Evolutionary conservation across 2,329 filamentous ascomycete species (phyloP).

Genomic region (Pseudonectria foliicola): DNA sequence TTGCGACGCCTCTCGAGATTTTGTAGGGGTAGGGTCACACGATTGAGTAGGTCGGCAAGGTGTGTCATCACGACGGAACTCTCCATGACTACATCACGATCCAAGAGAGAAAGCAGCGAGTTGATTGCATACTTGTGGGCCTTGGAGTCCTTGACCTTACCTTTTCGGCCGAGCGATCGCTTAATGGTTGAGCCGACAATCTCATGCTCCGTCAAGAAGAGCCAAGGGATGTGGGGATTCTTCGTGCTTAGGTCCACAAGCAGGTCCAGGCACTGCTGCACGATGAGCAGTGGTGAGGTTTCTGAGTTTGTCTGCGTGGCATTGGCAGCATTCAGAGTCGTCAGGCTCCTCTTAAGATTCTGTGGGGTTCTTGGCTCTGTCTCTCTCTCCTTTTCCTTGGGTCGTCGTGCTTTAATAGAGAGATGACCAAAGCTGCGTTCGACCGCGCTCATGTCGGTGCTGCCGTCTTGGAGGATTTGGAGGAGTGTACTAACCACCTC

Average conservation of each 20-base stretch:
- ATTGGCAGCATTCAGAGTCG: constrained; percentile 43
- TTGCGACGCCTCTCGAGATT: constrained; percentile 77
- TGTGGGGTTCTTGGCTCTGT: constrained; percentile 68
- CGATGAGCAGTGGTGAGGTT: constrained; percentile 87
- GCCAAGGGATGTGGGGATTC: constrained; percentile 79
- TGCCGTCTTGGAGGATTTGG: constrained; percentile 92
- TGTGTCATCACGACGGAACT: constrained; percentile 96
- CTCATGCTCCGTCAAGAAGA: constrained; percentile 95
- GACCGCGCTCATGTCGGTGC: constrained; percentile 83
- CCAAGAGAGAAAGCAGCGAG: constrained; percentile 76
- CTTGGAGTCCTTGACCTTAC: constrained; percentile 79
- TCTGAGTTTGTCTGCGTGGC: constrained; percentile 62
- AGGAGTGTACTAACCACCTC: constrained; percentile 91
- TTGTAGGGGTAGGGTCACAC: constrained; percentile 80
- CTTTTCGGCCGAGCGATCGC: constrained; percentile 69
- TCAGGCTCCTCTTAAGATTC: constrained; percentile 66
- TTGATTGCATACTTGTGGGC: constrained; percentile 88
- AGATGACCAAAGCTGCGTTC: constrained; percentile 93
- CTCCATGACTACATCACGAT: constrained; percentile 93
- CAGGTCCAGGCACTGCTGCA: constrained; percentile 87
- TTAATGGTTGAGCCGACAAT: constrained; percentile 66
- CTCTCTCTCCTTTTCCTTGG: constrained; percentile 56
- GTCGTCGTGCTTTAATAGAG: constrained; percentile 81
- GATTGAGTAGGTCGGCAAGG: constrained; percentile 77
- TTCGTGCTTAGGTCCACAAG: constrained; percentile 77